These are phyloP conservation scores for Nidula niveotomentosa DNA, from an alignment of 1,284 basidiomycete genomes.

Conservation along the genomic window DNA sequence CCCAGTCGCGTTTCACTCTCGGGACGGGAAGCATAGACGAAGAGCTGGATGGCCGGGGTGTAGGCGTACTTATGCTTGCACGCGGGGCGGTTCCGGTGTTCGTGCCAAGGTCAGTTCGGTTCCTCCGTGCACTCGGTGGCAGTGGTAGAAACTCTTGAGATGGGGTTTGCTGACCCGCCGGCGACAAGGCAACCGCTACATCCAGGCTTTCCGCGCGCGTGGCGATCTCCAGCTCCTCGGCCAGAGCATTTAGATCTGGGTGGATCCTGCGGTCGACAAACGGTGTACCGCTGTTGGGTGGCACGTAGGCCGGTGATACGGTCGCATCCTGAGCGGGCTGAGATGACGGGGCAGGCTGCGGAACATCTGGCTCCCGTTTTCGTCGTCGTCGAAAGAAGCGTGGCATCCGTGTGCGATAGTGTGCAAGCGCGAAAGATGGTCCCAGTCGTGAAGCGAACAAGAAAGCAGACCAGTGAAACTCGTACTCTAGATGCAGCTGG, in stretches of 20 bases:
- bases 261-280: constrained; percentile 28
- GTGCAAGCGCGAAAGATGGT: too few relatives aligned
- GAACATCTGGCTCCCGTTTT: background rate
- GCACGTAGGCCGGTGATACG: constrained; percentile 1
- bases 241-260: constrained; percentile 30
- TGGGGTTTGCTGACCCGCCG: background rate
- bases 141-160: constrained; percentile 3
- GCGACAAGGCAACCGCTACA: too few relatives aligned
- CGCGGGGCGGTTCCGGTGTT: background rate
- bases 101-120: background rate
- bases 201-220: too few relatives aligned
- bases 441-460: too few relatives aligned
- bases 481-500: too few relatives aligned
- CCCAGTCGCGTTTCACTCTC: too few relatives aligned
- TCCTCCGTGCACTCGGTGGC: constrained; percentile 3
- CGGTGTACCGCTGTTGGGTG: constrained; percentile 1
- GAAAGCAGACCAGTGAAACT: too few relatives aligned
- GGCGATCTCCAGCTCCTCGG: constrained; percentile 10
- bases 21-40: too few relatives aligned
- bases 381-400: constrained; percentile 10
- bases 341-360: background rate
- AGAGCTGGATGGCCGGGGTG: background rate
- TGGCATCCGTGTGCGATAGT: background rate
- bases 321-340: background rate
- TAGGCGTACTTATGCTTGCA: background rate